Base-by-base conservation (phyloP, 768 basidiomycete genomes). In the Auriscalpium vulgare region DNA sequence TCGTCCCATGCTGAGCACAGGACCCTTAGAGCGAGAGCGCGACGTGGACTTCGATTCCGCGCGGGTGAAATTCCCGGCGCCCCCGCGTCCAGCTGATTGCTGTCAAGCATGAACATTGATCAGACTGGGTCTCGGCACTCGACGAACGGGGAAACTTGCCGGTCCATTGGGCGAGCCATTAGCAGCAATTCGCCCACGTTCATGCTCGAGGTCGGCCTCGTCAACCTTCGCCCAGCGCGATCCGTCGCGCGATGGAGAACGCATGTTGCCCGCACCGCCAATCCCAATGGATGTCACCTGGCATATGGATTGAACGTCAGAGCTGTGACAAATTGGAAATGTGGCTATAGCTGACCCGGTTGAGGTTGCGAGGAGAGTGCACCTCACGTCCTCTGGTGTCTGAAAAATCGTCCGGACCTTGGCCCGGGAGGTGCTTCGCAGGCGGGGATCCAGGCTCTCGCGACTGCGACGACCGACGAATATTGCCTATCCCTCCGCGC, bases 241-340 rank as follows among this genome's bases (percentile, higher is more conserved):
- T 56, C 69, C 51, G 52, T 83, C 84, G 37, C 83, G 80, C 21
- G 88, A 89, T 1, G 84, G 84, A 2, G 89, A 87, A 55, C 88
- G 83, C 51, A 94, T 83, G 75, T 95, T 95, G 9, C 91, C 92
- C 8, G 79, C 79, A 14, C 92, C 92, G 29, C 92, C 91, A 51
- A 91, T 82, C 10, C 92, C 92, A 45, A 78, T 78, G 17, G 81
- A 83, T 59, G 71, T 74, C 16, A 76, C 56, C 72, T 81, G 61
- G 48, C 57, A 37, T 10, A 45, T 21, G 29, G 51, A 35, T 58
- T 34, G 56, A 38, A 14, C 29, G 37, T 19, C 49, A 16, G 44
- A 54, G 8, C n/a, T 29, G 50, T n/a, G 47, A 45, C 37, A 37
- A 8, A 16, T 10, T 21, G 29, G 43, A 40, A 29, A 13, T 36